Conservation (phyloP, 2,329 filamentous ascomycete species). For the Domatiomyces globalis region DNA sequence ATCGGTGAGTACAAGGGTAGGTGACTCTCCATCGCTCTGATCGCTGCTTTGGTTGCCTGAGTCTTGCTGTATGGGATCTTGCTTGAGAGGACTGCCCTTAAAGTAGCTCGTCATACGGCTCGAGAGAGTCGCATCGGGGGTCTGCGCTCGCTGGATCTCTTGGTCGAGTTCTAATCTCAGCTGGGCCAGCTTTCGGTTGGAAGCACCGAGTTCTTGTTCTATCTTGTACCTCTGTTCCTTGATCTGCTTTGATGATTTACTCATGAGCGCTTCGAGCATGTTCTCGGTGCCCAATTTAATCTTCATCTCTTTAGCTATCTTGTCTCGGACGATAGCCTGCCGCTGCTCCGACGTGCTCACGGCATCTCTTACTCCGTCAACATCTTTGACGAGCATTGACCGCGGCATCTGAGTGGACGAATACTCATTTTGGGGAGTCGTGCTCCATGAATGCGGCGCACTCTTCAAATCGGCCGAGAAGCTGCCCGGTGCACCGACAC, state of each 20-base stretch:
- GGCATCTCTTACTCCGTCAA: conserved; percentile 37
- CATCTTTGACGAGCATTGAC: conserved; percentile 34
- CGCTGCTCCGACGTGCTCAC: conserved; percentile 52
- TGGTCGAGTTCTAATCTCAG: conserved; percentile 45
- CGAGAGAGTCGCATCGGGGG: conserved; percentile 35
- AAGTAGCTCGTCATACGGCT: conserved; percentile 43
- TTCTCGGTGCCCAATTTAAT: conserved; percentile 98
- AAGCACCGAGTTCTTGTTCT: conserved; percentile 79
- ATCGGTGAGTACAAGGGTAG: conserved; percentile 80
- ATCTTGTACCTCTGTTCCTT: conserved; percentile 68
- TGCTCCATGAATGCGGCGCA: conserved; percentile 47
- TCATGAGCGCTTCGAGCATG: conserved; percentile 83
- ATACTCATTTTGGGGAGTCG: conserved; percentile 29
- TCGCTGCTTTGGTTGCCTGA: conserved; percentile 46
- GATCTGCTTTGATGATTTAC: conserved; percentile 89
- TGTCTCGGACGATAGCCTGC: conserved; percentile 62
- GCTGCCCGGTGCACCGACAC: conserved; percentile 57
- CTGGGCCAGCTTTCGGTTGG: conserved; percentile 56
- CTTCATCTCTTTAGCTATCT: conserved; percentile 88
- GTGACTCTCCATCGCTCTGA: conserved; percentile 56
- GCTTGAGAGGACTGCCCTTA: conserved; percentile 40
- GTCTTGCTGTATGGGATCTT: conserved; percentile 32
- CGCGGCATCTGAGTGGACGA: conserved; percentile 32
- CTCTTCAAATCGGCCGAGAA: conserved; percentile 80
- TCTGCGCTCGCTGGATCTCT: conserved; percentile 45